Base-by-base conservation (phyloP, 2,329 filamentous ascomycete species). In the Aspergillus uvarum region DNA sequence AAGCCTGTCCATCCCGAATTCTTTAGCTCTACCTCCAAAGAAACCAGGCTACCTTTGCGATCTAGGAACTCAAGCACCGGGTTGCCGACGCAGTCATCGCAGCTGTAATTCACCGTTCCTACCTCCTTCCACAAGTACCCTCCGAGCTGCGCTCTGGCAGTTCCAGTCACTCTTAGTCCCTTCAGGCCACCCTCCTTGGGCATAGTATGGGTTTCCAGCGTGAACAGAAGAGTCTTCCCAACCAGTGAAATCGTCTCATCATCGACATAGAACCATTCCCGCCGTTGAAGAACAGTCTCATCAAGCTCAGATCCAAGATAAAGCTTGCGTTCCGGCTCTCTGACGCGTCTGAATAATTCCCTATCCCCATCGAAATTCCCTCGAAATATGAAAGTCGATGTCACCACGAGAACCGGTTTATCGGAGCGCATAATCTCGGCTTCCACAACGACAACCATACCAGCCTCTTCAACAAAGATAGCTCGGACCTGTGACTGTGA, bases 61-160 rank as follows among this genome's bases (percentile, higher is more conserved):
- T 62, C n/a, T 5, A 67, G 47, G 32, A 65, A 67, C 3, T 64
- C 60, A 6, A 62, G 14, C 1, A 67, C 65, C 5, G 65, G 65
- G 47, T 65, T 65, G 4, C 59, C 62, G 8, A 50, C 38, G 38
- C 63, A 67, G 3, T 49, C 32, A 8, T 58, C 54, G 19, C 55
- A 54, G 3, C 19, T 47, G 11, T 65, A 64, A n/a, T 56, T 21
- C 5, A 67, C 47, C 1, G 12, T 47, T 7, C 58, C 65, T 2
- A 64, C 19, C 24, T 62, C 26, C 3, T 48, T 24, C 11, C 44
- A 22, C 10, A 42, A 8, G 10, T 24, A 14, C 7, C 62, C 59
- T 12, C 35, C 3, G 3, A 47, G 8, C 8, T 58, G 54, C 4
- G 26, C 50, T 38, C 48, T 26, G 3, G 49, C 65, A 2, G 32